Conservation (phyloP, 106 monocot genomes). For the Xerophyta viscosa region DNA sequence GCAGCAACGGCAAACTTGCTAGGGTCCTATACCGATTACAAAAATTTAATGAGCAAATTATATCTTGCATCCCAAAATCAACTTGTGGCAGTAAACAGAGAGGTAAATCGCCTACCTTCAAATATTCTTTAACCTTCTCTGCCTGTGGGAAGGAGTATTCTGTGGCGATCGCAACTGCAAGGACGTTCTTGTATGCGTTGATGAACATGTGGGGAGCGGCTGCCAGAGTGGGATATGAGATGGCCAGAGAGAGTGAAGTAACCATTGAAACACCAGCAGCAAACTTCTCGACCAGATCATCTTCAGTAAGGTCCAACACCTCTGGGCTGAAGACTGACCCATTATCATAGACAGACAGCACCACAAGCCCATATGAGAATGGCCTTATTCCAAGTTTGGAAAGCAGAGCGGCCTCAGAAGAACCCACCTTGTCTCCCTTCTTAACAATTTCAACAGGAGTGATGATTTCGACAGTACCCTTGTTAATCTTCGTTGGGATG, state of each 20-base stretch:
- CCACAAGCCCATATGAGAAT: constrained; percentile 90
- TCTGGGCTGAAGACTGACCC: constrained; percentile 82
- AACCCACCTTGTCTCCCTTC: constrained; percentile 89
- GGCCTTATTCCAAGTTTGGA: constrained; percentile 91
- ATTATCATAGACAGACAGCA: constrained; percentile 53
- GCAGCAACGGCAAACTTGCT: constrained; percentile 79
- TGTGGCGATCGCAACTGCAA: constrained; percentile 67
- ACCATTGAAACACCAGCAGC: constrained; percentile 62
- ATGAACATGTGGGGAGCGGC: constrained; percentile 90
- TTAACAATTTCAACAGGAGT: constrained; percentile 87
- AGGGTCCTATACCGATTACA: constrained; percentile 48
- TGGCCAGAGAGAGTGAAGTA: constrained; percentile 54
- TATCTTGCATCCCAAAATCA: background rate
- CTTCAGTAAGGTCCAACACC: constrained; percentile 76
- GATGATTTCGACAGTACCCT: constrained; percentile 91
- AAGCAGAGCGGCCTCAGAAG: constrained; percentile 88
- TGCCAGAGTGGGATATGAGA: constrained; percentile 64
- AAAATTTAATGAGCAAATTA: background rate
- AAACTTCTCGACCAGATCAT: constrained; percentile 74
- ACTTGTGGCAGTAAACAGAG: background rate
- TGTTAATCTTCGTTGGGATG: constrained; percentile 97
- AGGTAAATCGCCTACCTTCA: constrained; percentile 33
- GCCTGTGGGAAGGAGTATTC: constrained; percentile 85
- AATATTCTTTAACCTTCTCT: constrained; percentile 72
- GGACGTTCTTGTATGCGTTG: constrained; percentile 85